Conservation (phyloP, 257 asterid genomes). For the Lavandula angustifolia region DNA sequence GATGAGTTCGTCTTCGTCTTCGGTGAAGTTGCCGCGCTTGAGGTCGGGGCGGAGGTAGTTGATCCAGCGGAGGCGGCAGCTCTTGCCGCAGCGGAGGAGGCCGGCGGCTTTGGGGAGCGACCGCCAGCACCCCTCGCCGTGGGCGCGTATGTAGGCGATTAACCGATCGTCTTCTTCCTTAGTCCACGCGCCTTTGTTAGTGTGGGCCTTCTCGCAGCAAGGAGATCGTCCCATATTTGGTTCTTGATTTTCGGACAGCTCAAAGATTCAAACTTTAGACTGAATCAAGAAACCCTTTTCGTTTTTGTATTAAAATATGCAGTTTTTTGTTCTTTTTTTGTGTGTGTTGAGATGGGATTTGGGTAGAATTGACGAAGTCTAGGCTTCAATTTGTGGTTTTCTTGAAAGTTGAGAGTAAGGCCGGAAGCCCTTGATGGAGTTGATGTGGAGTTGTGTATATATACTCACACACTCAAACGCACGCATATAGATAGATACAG, state of each 20-base stretch:
- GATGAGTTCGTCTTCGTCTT: constrained; percentile 88
- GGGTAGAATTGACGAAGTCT: neutral
- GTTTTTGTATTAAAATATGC: neutral
- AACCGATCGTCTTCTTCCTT: constrained; percentile 93
- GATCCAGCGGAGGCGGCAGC: constrained; percentile 96
- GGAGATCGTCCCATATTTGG: constrained; percentile 86
- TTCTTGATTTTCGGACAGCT: neutral
- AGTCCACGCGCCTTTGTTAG: constrained; percentile 98
- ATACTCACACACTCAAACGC: neutral
- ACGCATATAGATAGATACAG: constrained; percentile 31
- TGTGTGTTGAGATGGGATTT: neutral
- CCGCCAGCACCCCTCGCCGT: constrained; percentile 97
- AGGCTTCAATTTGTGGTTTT: constrained; percentile 33
- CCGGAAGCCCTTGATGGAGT: constrained; percentile 43
- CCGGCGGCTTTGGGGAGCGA: constrained; percentile 96
- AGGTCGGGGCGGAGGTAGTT: constrained; percentile 90
- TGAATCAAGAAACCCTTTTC: neutral
- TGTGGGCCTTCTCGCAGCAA: constrained; percentile 97
- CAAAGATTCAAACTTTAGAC: too few relatives aligned
- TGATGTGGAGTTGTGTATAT: constrained; percentile 39
- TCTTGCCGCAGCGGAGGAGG: constrained; percentile 88
- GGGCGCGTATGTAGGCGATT: constrained; percentile 65
- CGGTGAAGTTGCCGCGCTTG: constrained; percentile 89
- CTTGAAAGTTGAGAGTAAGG: constrained; percentile 36
- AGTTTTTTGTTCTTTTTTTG: neutral